Percentiles rank a stretch among this genome's conserved stretches.
These are phyloP conservation scores for Fomitopsis betulina DNA, from an alignment of 1,284 basidiomycete genomes.

Conservation along the genomic window DNA sequence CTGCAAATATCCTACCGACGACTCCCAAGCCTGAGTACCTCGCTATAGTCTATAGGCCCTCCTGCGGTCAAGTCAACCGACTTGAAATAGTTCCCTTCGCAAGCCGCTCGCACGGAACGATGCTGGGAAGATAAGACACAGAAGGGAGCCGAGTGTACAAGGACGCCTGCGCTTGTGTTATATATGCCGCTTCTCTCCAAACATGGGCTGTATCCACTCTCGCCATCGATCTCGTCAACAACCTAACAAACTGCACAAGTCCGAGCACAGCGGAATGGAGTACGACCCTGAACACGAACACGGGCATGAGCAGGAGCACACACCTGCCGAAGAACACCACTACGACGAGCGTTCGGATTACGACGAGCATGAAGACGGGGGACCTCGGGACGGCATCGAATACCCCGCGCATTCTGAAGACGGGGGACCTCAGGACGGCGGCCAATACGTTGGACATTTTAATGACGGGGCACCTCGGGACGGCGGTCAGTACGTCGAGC, in stretches of 20 bases:
- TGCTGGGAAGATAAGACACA: constrained; percentile 3
- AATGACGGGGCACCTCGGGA: no score
- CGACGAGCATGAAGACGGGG: no score
- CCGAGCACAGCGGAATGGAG: neutral
- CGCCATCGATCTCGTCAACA: neutral
- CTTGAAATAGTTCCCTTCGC: neutral
- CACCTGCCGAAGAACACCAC: neutral
- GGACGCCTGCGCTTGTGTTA: constrained; percentile 2
- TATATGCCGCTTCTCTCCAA: neutral
- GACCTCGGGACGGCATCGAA: no score
- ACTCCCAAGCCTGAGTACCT: no score
- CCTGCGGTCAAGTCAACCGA: no score
- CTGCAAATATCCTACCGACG: no score
- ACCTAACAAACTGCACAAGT: neutral
- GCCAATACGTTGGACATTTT: no score
- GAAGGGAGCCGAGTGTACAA: neutral
- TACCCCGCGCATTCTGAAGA: no score
- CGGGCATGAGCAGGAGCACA: neutral
- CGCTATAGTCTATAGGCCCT: no score
- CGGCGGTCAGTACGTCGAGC: no score
- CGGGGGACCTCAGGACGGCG: no score
- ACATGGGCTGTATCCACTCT: constrained; percentile 5
- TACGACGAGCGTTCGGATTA: no score
- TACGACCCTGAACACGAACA: neutral
- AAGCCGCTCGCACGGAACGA: neutral